Evolutionary conservation across 257 asterid species (phyloP).

Genomic region (Capsicum rhomboideum): DNA sequence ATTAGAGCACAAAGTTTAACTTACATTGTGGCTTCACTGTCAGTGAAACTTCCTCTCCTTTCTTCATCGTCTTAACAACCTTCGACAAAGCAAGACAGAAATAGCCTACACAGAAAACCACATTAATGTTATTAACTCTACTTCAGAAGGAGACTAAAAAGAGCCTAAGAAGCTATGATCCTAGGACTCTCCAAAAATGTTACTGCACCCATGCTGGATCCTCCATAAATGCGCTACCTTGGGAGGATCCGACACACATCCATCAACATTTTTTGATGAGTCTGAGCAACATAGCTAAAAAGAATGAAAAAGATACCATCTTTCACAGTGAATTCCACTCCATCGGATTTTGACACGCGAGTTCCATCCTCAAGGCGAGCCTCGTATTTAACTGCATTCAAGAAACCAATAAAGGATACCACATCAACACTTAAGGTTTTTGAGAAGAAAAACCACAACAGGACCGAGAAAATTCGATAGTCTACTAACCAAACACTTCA

Average conservation of each 20-base stretch:
- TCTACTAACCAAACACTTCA: slow-evolving; percentile 38
- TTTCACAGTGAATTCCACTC: slow-evolving; percentile 40
- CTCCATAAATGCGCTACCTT: too few relatives aligned
- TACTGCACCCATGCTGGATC: neutral
- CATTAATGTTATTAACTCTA: neutral
- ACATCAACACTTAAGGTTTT: neutral
- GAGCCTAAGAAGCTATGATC: neutral
- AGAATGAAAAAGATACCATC: slow-evolving; percentile 21
- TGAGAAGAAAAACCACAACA: neutral
- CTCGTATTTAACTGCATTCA: slow-evolving; percentile 38
- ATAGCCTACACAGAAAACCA: slow-evolving; percentile 18
- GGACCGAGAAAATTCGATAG: neutral
- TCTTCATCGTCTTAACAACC: slow-evolving; percentile 54
- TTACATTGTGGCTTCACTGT: slow-evolving; percentile 38
- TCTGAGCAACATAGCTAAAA: neutral
- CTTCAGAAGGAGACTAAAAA: neutral
- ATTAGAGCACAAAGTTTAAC: neutral
- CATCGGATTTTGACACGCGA: slow-evolving; percentile 30
- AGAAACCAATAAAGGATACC: neutral
- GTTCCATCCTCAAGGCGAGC: slow-evolving; percentile 43
- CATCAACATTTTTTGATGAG: neutral
- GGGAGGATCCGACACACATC: neutral
- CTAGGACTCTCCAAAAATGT: neutral
- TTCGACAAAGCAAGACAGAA: slow-evolving; percentile 46
- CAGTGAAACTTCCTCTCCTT: slow-evolving; percentile 35